phyloP scores from a whole-genome alignment of 305 asterid species.

The Lippia alba region DNA sequence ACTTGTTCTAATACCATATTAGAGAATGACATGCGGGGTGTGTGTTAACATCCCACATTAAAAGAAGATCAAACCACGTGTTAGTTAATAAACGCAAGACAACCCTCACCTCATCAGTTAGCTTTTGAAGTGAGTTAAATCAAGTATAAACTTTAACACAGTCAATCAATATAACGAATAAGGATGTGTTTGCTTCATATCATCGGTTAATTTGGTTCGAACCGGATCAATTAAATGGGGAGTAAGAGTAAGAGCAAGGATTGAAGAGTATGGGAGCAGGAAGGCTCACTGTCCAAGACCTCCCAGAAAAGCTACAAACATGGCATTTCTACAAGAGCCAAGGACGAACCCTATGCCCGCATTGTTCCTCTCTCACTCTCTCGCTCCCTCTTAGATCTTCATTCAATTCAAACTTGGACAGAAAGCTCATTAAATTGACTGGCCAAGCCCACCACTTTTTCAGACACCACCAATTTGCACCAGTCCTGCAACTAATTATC shows the following conservation, averaged over 20 bases:
- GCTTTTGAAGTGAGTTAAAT: too few relatives aligned
- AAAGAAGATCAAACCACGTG: too few relatives aligned
- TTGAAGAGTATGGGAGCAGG: slow-evolving; percentile 13
- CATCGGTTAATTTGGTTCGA: too few relatives aligned
- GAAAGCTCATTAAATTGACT: slow-evolving; percentile 42
- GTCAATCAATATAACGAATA: too few relatives aligned
- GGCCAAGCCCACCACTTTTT: slow-evolving; percentile 47
- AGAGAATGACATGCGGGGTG: too few relatives aligned
- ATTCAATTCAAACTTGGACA: slow-evolving; percentile 41
- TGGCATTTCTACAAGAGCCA: slow-evolving; percentile 7
- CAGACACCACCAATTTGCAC: slow-evolving; percentile 43
- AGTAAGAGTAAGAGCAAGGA: not conserved
- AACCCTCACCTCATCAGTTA: too few relatives aligned
- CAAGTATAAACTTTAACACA: too few relatives aligned
- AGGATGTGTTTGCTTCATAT: too few relatives aligned
- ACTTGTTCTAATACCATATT: too few relatives aligned
- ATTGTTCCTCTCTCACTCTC: slow-evolving; percentile 23
- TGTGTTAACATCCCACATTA: too few relatives aligned
- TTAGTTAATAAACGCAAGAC: too few relatives aligned
- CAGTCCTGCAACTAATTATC: slow-evolving; percentile 37
- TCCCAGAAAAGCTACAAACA: slow-evolving; percentile 27
- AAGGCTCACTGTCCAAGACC: slow-evolving; percentile 40
- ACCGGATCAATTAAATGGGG: not conserved
- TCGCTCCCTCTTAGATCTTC: slow-evolving; percentile 5
- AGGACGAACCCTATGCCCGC: slow-evolving; percentile 32